phyloP scores from a whole-genome alignment of 2,329 filamentous ascomycete species.

The Colletotrichum tanaceti region DNA sequence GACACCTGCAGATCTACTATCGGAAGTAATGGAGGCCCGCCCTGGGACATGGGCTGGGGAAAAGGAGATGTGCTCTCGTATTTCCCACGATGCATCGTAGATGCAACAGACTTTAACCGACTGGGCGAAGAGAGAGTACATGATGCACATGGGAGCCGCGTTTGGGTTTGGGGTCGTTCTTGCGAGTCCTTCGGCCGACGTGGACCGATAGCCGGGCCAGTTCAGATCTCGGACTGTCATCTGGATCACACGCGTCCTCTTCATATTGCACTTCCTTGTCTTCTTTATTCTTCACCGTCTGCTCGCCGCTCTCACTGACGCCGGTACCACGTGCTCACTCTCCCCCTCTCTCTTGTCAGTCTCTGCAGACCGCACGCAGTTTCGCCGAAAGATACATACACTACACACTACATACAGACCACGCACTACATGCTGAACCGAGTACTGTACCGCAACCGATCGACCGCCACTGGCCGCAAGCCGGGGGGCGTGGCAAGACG shows the following conservation, averaged over 20 bases:
- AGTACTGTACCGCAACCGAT: neutral
- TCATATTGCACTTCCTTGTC: neutral
- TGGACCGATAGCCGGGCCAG: neutral
- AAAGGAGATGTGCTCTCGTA: conserved; percentile 1
- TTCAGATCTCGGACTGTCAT: neutral
- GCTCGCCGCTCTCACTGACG: conserved; percentile 23
- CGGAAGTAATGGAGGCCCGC: conserved; percentile 59
- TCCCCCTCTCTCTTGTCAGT: neutral
- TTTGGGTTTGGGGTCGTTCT: neutral
- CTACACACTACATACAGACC: too few species aligned
- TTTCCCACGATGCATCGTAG: conserved; percentile 21
- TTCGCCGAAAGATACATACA: neutral
- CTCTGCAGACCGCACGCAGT: neutral
- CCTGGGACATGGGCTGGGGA: conserved; percentile 2
- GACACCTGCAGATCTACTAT: conserved; percentile 63
- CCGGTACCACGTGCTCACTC: conserved; percentile 21
- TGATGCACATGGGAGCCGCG: conserved; percentile 2
- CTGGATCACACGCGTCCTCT: conserved; percentile 5
- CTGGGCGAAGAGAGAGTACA: neutral
- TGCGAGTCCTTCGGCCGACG: neutral
- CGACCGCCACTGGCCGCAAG: conserved; percentile 26
- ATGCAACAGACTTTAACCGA: conserved; percentile 26
- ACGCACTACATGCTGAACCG: too few species aligned
- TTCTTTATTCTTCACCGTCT: neutral
- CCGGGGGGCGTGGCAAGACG: conserved; percentile 18